Base-by-base conservation (phyloP, 305 asterid species). In the Fraxinus sp. region DNA sequence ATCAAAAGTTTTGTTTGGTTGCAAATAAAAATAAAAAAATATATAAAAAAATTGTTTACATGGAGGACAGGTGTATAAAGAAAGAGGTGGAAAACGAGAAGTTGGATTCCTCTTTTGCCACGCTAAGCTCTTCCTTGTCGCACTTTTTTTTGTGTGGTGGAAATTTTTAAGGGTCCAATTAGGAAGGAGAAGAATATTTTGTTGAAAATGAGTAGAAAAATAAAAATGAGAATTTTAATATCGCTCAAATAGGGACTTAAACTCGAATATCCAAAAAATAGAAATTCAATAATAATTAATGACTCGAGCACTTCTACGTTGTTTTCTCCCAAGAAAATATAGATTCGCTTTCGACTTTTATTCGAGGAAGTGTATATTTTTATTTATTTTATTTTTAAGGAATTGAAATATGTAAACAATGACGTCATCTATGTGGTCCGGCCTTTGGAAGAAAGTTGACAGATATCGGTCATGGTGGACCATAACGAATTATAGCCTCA, bases 401-500 rank as follows among this genome's bases (percentile, higher is more conserved):
- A 55, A 55, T 5, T 59, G 72, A 62, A 22, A 62, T 62, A 20
- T 62, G 72, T 22, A 22, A 62, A 62, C 66, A 6, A n/a, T n/a
- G 26, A 55, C 66, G 26, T 62, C 11, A 59, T 20, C 71, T 59
- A 6, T 18, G 70, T 59, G 57, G 57, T 4, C n/a, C n/a, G 70
- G 70, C 4, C 70, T 7, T 18, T 59, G 7, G 28, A 59, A 59
- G 30, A 22, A 62, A 62, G 11, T 22, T 62, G 71, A 62, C 71
- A 6, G 11, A 62, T 62, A 7, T 22, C 16, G 14, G 14, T 26
- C 78, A 68, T 74, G 85, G 85, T 83, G 81, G 89, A 83, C 87
- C 89, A 86, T 81, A 52, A 83, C 76, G 80, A 83, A 76, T 78
- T 66, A 81, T 52, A 76, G 80, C 89, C 84, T 83, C 81, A 75